These are phyloP conservation scores for Teratosphaeria destructans DNA, from an alignment of 2,329 filamentous ascomycete species.

Conservation along the genomic window DNA sequence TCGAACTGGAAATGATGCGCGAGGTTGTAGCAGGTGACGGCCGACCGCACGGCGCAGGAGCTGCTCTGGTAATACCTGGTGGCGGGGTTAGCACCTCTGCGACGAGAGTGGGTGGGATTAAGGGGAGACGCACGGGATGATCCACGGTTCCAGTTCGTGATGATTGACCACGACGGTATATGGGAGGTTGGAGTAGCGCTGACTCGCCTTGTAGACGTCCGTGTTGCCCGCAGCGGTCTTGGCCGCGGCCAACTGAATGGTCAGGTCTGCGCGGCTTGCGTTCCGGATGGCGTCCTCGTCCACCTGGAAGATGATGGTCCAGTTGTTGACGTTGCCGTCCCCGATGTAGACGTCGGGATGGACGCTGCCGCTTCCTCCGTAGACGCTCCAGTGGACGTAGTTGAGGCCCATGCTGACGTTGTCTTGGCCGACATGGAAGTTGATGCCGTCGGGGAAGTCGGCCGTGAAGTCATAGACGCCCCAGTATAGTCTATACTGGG, in stretches of 20 bases:
- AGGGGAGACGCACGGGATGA: slow-evolving; percentile 40
- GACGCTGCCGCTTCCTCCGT: slow-evolving; percentile 45
- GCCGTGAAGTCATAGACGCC: slow-evolving; percentile 47
- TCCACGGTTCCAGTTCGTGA: slow-evolving; percentile 39
- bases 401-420: slow-evolving; percentile 44
- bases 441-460: slow-evolving; percentile 50
- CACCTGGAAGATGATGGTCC: slow-evolving; percentile 47
- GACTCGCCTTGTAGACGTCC: slow-evolving; percentile 45
- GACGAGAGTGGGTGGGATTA: slow-evolving; percentile 11
- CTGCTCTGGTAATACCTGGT: slow-evolving; percentile 42
- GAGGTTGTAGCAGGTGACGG: slow-evolving; percentile 52
- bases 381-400: slow-evolving; percentile 57
- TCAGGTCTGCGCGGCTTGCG: slow-evolving; percentile 45
- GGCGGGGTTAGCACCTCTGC: slow-evolving; percentile 9
- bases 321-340: slow-evolving; percentile 44
- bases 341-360: slow-evolving; percentile 35
- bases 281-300: slow-evolving; percentile 31
- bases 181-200: slow-evolving; percentile 44
- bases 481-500: slow-evolving; percentile 54
- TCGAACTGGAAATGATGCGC: slow-evolving; percentile 51
- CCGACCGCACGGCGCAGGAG: slow-evolving; percentile 51
- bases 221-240: slow-evolving; percentile 55
- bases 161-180: slow-evolving; percentile 42
- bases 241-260: slow-evolving; percentile 52
- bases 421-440: slow-evolving; percentile 46